Base-by-base conservation (phyloP, 257 asterid species). In the Forsythia suspensa region DNA sequence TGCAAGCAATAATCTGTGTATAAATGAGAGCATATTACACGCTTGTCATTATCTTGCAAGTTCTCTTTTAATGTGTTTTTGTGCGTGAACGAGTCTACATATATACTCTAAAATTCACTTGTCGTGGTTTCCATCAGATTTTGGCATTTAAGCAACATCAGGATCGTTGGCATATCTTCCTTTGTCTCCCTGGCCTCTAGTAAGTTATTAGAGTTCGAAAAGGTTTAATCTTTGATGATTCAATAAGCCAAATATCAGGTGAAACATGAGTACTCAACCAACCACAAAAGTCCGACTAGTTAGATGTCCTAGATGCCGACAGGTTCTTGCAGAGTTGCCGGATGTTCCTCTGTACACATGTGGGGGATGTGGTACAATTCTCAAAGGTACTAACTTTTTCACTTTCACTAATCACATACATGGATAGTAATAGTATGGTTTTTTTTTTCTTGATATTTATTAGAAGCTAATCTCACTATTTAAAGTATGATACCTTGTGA, bases 361-460 rank as follows among this genome's bases (percentile, higher is more conserved):
- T 86, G 98, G 97, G 76, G 94, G 97, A 71, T 94, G 98, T 84
- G 92, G 87, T 80, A 85, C 91, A 38, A 55, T 84, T 85, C 97
- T 94, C 38, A 84, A 85, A 92, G 97, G 98, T 94, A 83, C 0
- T 7, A 39, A 39, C 42, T 46, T 40, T 80, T 75, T 66, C 78
- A 18, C 16, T 77, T 63, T 20, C 24, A 41, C 59, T 20, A 6
- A 61, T 59, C 13, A 0, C 69, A 2, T 20, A 61, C 21, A 10
- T 24, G 36, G 69, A 63, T 61, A 8, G 4, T 10, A 9, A 57
- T 61, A 61, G 38, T 9, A 61, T 20, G 15, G 21, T 61, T 21
- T 61, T 61, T 61, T 24, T 38, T 61, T 61, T 61, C 37, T 61
- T 8, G 37, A 61, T 20, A 6, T 20, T 61, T 57, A 57, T n/a